A percentile compares a stretch with the other conserved stretches of the same genome.
Evolutionary conservation across 1,139 yeast species (phyloP).

Genomic region (Saccharomyces hybrid): DNA sequence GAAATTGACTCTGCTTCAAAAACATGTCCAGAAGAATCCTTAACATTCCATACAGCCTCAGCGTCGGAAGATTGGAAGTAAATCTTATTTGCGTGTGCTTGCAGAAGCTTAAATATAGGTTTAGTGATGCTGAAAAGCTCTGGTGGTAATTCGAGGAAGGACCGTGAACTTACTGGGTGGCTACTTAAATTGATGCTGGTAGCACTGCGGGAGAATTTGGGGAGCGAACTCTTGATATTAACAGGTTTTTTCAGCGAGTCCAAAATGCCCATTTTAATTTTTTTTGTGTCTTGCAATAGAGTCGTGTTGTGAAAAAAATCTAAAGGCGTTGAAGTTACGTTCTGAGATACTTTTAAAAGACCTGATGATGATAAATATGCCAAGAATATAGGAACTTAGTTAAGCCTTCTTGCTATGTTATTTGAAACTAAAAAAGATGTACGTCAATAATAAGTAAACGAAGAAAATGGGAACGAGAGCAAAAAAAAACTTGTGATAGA

Average conservation of each 20-base stretch:
- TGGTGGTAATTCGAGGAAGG: conserved; percentile 14
- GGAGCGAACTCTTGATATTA: neutral
- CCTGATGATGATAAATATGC: neutral
- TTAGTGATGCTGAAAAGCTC: conserved; percentile 10
- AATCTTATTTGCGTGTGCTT: conserved; percentile 12
- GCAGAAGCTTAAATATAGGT: conserved; percentile 16
- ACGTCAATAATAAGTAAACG: neutral
- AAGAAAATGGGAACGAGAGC: neutral
- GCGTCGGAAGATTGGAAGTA: conserved; percentile 11
- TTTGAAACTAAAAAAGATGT: neutral
- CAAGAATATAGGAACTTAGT: neutral
- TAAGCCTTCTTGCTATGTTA: neutral
- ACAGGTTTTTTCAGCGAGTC: neutral
- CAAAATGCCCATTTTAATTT: conserved; percentile 7
- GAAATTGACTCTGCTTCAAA: neutral
- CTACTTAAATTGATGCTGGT: neutral
- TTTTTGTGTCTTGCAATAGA: neutral
- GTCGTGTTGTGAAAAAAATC: neutral
- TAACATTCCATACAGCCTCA: neutral
- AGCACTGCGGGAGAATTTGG: neutral
- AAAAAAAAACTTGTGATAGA: neutral
- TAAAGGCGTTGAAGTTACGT: neutral
- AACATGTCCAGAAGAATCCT: neutral
- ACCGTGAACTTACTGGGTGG: neutral
- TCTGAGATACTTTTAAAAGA: neutral